A percentile compares a stretch with the other conserved stretches of the same genome.
phyloP scores from a whole-genome alignment of 2,329 filamentous ascomycete genomes.

The Ceratocystis alfenasii region DNA sequence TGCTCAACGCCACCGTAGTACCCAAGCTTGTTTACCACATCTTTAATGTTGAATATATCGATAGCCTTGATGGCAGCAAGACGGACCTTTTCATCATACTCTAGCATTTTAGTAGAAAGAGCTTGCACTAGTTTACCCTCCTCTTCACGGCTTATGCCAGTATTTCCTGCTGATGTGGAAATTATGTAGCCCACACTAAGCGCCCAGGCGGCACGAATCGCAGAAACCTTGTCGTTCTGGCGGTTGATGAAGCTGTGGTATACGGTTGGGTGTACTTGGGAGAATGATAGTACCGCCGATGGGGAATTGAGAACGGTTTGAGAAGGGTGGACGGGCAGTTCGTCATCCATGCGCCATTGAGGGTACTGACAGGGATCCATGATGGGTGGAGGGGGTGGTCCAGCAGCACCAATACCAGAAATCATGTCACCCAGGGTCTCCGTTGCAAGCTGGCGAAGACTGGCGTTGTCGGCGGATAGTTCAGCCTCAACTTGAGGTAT shows the following conservation, averaged over 20 bases:
- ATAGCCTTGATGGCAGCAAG: slow-evolving; percentile 79
- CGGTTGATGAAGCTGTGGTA: slow-evolving; percentile 79
- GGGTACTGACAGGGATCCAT: slow-evolving; percentile 80
- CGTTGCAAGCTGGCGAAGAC: slow-evolving; percentile 75
- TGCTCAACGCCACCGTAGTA: slow-evolving; percentile 62
- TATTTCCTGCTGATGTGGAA: slow-evolving; percentile 80
- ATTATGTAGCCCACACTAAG: slow-evolving; percentile 75
- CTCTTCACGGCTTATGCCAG: slow-evolving; percentile 73
- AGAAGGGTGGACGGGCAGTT: slow-evolving; percentile 38
- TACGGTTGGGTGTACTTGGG: slow-evolving; percentile 62
- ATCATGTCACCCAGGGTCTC: slow-evolving; percentile 94
- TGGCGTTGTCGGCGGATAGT: slow-evolving; percentile 75
- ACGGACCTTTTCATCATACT: slow-evolving; percentile 83
- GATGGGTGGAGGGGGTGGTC: slow-evolving; percentile 58
- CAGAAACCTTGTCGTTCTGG: slow-evolving; percentile 71
- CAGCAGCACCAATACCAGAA: slow-evolving; percentile 82
- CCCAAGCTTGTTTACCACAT: slow-evolving; percentile 73
- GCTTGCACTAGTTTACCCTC: slow-evolving; percentile 62
- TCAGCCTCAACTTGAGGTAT: slow-evolving; percentile 90
- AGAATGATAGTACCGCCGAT: slow-evolving; percentile 78
- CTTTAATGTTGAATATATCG: slow-evolving; percentile 64
- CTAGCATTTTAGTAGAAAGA: slow-evolving; percentile 68
- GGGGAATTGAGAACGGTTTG: slow-evolving; percentile 64
- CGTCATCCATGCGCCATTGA: slow-evolving; percentile 53
- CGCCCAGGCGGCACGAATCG: slow-evolving; percentile 78